These are phyloP conservation scores for Artemisia annua DNA, from an alignment of 129 eudicot species.

Conservation along the genomic window DNA sequence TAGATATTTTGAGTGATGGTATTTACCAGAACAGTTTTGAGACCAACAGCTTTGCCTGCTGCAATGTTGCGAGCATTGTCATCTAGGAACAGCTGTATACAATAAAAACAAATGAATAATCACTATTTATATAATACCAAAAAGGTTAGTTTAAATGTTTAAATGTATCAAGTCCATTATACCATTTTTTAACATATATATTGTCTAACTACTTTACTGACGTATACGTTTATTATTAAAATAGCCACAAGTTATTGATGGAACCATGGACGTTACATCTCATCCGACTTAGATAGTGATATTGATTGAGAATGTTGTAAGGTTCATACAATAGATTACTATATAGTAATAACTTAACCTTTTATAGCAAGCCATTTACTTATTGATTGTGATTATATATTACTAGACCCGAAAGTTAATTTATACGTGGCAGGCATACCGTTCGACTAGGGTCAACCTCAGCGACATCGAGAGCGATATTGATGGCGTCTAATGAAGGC, in stretches of 20 bases:
- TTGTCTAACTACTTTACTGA: background rate
- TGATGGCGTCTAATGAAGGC: conserved; percentile 77
- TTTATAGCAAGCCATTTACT: too few relatives aligned
- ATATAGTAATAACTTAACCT: background rate
- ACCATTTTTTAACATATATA: background rate
- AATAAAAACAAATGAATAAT: conserved; percentile 5
- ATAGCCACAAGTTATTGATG: background rate
- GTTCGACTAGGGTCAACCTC: conserved; percentile 77
- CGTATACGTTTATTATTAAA: background rate
- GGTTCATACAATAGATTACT: too few relatives aligned
- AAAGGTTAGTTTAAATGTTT: background rate
- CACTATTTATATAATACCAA: background rate
- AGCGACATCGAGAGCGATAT: conserved; percentile 64
- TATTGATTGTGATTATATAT: background rate
- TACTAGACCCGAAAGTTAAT: background rate
- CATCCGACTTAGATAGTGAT: background rate
- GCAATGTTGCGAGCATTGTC: conserved; percentile 73
- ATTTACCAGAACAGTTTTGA: conserved; percentile 77
- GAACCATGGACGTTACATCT: conserved; percentile 2
- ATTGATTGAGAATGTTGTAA: background rate
- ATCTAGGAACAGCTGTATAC: conserved; percentile 72
- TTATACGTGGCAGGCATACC: conserved; percentile 37
- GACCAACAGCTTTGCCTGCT: conserved; percentile 77
- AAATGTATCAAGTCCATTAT: background rate
- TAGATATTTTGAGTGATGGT: background rate